These are phyloP conservation scores for Eucalyptus cloeziana DNA, from an alignment of 345 rosid genomes.

Conservation along the genomic window DNA sequence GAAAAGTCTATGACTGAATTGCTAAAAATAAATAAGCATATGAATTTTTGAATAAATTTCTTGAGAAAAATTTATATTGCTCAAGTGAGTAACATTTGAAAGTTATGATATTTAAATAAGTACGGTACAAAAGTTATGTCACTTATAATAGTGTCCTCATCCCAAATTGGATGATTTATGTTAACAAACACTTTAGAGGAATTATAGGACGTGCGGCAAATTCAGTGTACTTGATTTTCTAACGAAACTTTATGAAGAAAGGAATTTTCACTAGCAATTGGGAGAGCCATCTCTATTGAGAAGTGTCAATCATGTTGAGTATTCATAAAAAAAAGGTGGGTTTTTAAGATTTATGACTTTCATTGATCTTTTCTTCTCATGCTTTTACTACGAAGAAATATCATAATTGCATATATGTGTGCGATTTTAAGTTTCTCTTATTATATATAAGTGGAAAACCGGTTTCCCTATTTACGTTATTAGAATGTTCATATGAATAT, in stretches of 20 bases:
- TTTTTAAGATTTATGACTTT: background rate
- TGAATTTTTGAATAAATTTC: no score
- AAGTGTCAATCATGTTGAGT: background rate
- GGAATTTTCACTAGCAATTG: background rate
- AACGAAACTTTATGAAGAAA: background rate
- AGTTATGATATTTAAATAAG: background rate
- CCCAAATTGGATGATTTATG: background rate
- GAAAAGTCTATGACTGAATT: rapidly evolving
- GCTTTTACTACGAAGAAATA: background rate
- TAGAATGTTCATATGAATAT: background rate
- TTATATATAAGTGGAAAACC: background rate
- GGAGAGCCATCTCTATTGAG: background rate
- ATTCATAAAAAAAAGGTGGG: background rate
- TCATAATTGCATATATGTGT: rapidly evolving
- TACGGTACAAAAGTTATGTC: rapidly evolving
- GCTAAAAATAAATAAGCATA: rapidly evolving
- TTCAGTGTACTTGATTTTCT: no score
- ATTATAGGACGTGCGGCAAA: no score
- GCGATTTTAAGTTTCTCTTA: background rate
- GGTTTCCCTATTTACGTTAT: background rate
- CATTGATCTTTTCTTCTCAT: rapidly evolving
- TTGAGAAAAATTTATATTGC: no score
- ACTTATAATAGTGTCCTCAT: background rate
- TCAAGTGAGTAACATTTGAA: no score
- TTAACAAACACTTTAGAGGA: background rate